Base-by-base conservation (phyloP, 371 early-diverging fungal genomes). In the Mortierella polycephala region DNA sequence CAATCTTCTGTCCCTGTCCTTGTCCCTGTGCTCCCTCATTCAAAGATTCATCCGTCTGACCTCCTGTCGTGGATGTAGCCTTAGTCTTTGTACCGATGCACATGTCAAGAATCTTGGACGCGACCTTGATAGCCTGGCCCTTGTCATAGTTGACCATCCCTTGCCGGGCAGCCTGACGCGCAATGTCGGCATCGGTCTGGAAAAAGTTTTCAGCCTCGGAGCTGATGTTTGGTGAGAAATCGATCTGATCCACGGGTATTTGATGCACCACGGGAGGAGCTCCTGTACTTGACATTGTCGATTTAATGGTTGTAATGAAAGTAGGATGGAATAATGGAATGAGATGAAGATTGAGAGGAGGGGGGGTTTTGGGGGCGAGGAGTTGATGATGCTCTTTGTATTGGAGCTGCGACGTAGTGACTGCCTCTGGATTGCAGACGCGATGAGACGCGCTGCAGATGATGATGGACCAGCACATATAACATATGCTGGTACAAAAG, bases 131-230 rank as follows among this genome's bases (percentile, higher is more conserved):
- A 7, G 91, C 89, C 53, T 86, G 82, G 8, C 93, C 93, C 54
- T 83, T 83, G 16, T 85, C 90, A 62, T 86, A 87, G 61, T 88
- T 88, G 68, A 84, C 85, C 80, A 92, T 93, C 44, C 82, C 85
- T 57, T 86, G 83, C 46, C 90, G 85, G 46, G 81, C 83, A 47
- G 84, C 83, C 71, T 85, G 84, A 23, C 87, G 76, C 20, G 85
- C 85, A 44, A 94, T 46, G 69, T 91, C 91, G 9, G 89, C 89
- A 83, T 93, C 94, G 8, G 92, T 86, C 75, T 94, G 93, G 84
- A 94, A 94, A 80, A 93, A 94, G 69, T 89, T 85, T 8, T 86
- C 87, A 7, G 91, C 84, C 70, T 89, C 86, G 46, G 75, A 82
- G 39, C 83, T 81, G 50, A 89, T 74, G 72, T 88, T 88, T 39